These are phyloP conservation scores for Pseudogymnoascus sp. DNA, from an alignment of 2,329 filamentous ascomycete genomes.

Conservation along the genomic window DNA sequence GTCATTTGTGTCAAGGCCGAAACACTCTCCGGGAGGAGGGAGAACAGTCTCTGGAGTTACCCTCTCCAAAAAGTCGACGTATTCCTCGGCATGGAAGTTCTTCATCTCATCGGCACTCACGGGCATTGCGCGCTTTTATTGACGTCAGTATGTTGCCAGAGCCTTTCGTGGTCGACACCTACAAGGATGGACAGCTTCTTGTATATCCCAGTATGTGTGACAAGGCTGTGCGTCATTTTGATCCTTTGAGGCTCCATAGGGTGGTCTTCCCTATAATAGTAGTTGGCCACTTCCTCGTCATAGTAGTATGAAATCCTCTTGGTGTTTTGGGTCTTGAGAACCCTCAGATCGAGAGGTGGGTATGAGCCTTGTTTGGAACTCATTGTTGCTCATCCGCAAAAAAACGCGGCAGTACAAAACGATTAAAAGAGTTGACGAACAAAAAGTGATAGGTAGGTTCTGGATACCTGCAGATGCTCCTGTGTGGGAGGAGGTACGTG, in stretches of 20 bases:
- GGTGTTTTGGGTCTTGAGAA: background rate
- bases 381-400: background rate
- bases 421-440: background rate
- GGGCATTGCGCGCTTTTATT: constrained; percentile 64
- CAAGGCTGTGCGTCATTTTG: constrained; percentile 87
- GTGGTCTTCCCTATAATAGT: constrained; percentile 95
- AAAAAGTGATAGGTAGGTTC: background rate
- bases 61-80: constrained; percentile 89
- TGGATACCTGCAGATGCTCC: background rate
- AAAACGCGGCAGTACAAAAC: background rate
- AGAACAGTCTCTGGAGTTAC: constrained; percentile 99
- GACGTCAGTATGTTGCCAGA: background rate
- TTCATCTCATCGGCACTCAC: constrained; percentile 85
- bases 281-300: constrained; percentile 96
- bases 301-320: constrained; percentile 98
- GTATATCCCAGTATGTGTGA: constrained; percentile 93
- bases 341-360: background rate
- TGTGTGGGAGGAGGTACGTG: too few relatives aligned
- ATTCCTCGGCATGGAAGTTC: constrained; percentile 90
- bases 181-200: constrained; percentile 95
- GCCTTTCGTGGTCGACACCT: constrained; percentile 34
- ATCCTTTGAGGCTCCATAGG: constrained; percentile 99
- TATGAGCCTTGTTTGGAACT: background rate
- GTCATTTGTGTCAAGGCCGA: constrained; percentile 89
- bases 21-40: constrained; percentile 79